phyloP scores from a whole-genome alignment of 2,329 filamentous ascomycete genomes.

The Pezizomycotina sp. region DNA sequence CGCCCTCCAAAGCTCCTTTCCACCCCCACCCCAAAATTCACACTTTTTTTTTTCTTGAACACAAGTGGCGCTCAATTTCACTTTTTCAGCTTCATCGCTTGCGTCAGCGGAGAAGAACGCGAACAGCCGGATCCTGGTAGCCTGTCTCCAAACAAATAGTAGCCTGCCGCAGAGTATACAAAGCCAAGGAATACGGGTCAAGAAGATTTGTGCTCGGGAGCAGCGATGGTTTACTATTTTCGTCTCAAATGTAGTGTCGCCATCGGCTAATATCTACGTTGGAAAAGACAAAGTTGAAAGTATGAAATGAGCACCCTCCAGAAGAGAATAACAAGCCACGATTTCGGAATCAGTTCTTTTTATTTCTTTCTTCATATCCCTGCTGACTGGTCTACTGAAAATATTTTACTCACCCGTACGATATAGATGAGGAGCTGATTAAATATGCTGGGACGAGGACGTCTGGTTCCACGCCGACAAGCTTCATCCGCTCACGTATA shows the following conservation, averaged over 20 bases:
- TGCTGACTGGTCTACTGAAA: not conserved
- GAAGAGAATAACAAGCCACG: not conserved
- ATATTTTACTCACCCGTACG: not conserved
- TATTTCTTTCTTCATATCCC: conserved; percentile 9
- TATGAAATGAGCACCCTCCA: conserved; percentile 34
- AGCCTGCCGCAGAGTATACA: no score
- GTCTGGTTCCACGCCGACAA: conserved; percentile 99
- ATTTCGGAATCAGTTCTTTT: conserved; percentile 4
- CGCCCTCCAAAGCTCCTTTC: no score
- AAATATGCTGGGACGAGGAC: conserved; percentile 84
- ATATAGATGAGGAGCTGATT: conserved; percentile 83
- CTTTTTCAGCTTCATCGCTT: no score
- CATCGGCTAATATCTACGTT: conserved; percentile 78
- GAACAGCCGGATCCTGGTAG: no score
- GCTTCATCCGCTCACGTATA: conserved; percentile 95
- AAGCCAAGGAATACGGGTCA: no score
- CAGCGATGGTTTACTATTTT: conserved; percentile 82
- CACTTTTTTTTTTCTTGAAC: no score
- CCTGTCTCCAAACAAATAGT: no score
- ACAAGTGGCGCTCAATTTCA: no score
- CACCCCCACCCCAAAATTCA: no score
- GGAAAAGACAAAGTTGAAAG: conserved; percentile 99
- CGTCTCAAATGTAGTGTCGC: conserved; percentile 68
- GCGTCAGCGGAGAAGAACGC: no score
- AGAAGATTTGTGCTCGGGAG: no score